Percentiles rank a stretch among this genome's conserved stretches.
Conservation (phyloP, 176 grass and related monocot species). For the Oryza longistaminata region DNA sequence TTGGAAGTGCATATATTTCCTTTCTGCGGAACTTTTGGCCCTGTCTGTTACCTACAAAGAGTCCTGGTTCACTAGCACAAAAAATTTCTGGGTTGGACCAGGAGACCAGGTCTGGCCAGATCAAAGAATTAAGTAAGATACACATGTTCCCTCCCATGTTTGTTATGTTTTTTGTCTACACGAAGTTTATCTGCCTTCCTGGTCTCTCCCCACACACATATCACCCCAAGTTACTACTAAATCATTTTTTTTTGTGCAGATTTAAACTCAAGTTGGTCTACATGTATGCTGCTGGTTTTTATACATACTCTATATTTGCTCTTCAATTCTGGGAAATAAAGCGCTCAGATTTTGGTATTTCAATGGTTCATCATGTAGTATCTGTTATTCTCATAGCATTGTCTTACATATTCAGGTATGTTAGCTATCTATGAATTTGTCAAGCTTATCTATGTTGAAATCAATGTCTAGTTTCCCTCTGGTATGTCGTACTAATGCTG, state of each 20-base stretch:
- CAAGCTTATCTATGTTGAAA: background rate
- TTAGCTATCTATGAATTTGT: constrained; percentile 7
- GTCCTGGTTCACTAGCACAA: constrained; percentile 78
- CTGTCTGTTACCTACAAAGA: constrained; percentile 73
- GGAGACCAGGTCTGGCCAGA: constrained; percentile 80
- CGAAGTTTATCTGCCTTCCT: background rate
- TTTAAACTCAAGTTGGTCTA: constrained; percentile 76
- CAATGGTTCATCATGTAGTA: constrained; percentile 78
- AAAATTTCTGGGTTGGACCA: constrained; percentile 80
- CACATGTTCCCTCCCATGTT: constrained; percentile 1
- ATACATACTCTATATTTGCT: constrained; percentile 82
- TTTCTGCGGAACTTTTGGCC: constrained; percentile 68
- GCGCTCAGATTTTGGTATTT: constrained; percentile 74
- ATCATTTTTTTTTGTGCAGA: constrained; percentile 29
- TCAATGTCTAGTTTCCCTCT: background rate
- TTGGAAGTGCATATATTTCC: constrained; percentile 87
- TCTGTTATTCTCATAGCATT: constrained; percentile 64
- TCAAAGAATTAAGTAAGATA: constrained; percentile 69
- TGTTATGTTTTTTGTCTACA: constrained; percentile 12
- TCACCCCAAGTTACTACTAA: background rate
- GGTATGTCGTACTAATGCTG: background rate
- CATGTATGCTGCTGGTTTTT: constrained; percentile 88
- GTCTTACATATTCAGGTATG: constrained; percentile 87
- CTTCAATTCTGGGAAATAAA: constrained; percentile 85
- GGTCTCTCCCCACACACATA: background rate